A percentile compares a stretch with the other conserved stretches of the same genome.
phyloP scores from a whole-genome alignment of 1,139 yeast species.

The Lodderomyces metapsilosis region DNA sequence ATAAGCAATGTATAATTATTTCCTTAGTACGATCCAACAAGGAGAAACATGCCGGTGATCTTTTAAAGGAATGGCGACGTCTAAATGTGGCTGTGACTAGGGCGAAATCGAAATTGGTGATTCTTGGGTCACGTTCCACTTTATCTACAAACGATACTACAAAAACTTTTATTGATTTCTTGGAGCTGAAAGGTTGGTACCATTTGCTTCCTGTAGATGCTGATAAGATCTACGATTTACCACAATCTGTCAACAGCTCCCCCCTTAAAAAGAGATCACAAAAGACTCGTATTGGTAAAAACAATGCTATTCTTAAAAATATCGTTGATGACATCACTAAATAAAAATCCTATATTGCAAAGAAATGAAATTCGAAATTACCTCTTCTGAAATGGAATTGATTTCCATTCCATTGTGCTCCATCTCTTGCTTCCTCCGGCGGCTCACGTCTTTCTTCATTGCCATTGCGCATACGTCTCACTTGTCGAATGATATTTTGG shows the following conservation, averaged over 20 bases:
- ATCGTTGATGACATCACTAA: slow-evolving; percentile 20
- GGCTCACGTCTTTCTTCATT: slow-evolving; percentile 10
- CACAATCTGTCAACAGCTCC: slow-evolving; percentile 8
- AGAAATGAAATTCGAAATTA: slow-evolving; percentile 38
- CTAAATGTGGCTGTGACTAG: slow-evolving; percentile 93
- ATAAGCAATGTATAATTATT: slow-evolving; percentile 84
- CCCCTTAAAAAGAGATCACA: slow-evolving; percentile 5
- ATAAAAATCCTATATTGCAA: slow-evolving; percentile 27
- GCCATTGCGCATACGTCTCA: slow-evolving; percentile 24
- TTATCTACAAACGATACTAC: slow-evolving; percentile 56
- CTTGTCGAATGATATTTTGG: slow-evolving; percentile 27
- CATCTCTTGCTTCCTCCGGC: slow-evolving; percentile 8
- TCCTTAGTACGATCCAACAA: slow-evolving; percentile 83
- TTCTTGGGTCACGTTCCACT: slow-evolving; percentile 75
- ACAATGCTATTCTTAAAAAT: slow-evolving; percentile 24
- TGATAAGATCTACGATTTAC: slow-evolving; percentile 30
- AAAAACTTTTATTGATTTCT: slow-evolving; percentile 58
- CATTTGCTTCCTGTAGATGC: slow-evolving; percentile 52
- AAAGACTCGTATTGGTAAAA: slow-evolving; percentile 16
- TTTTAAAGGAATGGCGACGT: slow-evolving; percentile 86
- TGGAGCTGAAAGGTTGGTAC: slow-evolving; percentile 65
- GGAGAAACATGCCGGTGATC: slow-evolving; percentile 67
- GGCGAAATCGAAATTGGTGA: slow-evolving; percentile 77
- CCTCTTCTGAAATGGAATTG: slow-evolving; percentile 25
- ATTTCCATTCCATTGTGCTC: slow-evolving; percentile 12